Evolutionary conservation across 805 yeast genomes (phyloP).

Genomic region (Starmera quercuum): DNA sequence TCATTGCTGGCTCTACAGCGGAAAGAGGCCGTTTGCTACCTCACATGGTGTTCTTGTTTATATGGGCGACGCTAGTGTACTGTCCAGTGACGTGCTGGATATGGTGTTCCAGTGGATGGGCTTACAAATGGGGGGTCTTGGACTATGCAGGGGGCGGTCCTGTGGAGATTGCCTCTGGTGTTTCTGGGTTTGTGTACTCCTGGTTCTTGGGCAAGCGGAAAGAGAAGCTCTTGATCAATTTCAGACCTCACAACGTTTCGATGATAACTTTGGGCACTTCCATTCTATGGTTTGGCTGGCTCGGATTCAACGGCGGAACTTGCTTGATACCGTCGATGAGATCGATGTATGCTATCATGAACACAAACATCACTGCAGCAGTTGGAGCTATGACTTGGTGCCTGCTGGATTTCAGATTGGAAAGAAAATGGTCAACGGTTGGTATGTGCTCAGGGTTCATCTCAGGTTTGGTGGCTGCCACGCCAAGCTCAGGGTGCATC

Average conservation of each 20-base stretch:
- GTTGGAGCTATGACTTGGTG: conserved; percentile 93
- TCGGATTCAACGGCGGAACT: conserved; percentile 90
- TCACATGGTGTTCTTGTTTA: conserved; percentile 68
- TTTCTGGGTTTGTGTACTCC: conserved; percentile 83
- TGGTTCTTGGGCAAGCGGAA: conserved; percentile 74
- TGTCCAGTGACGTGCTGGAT: conserved; percentile 95
- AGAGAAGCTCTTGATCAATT: conserved; percentile 69
- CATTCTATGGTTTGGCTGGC: conserved; percentile 92
- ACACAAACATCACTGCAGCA: conserved; percentile 83
- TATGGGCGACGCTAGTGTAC: conserved; percentile 89
- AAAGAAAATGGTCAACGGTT: conserved; percentile 88
- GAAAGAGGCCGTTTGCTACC: conserved; percentile 91
- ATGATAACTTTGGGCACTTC: conserved; percentile 84
- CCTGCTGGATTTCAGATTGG: conserved; percentile 78
- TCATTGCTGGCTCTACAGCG: conserved; percentile 86
- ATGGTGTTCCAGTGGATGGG: conserved; percentile 95
- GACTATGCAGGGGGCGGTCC: conserved; percentile 99
- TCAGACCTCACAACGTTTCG: conserved; percentile 92
- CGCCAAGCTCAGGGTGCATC: conserved; percentile 88
- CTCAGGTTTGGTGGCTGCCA: conserved; percentile 94
- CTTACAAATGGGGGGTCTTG: conserved; percentile 80
- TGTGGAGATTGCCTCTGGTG: conserved; percentile 87
- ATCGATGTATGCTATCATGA: conserved; percentile 86
- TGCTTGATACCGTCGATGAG: conserved; percentile 75
- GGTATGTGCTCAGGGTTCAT: conserved; percentile 94